Percentiles rank a stretch among this genome's conserved stretches.
Evolutionary conservation across 495 filamentous ascomycete genomes (phyloP).

Genomic region (Penicillium lividum): DNA sequence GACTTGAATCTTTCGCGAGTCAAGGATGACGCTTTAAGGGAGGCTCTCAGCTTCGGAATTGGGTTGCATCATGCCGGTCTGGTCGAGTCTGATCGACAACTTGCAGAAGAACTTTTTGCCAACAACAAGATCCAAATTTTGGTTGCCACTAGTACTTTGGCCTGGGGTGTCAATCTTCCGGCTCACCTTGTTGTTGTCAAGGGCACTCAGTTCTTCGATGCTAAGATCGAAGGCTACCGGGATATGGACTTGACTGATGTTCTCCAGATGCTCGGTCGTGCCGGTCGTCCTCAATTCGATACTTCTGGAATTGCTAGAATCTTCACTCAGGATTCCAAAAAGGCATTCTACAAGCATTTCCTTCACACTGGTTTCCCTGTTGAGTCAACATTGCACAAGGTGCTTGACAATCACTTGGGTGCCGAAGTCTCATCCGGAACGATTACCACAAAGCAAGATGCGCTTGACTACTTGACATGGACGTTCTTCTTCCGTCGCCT

Average conservation of each 20-base stretch:
- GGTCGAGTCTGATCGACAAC: slow-evolving; percentile 87
- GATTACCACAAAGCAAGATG: slow-evolving; percentile 91
- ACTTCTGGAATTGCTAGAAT: slow-evolving; percentile 92
- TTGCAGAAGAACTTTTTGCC: slow-evolving; percentile 91
- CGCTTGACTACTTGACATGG: slow-evolving; percentile 97
- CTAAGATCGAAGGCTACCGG: slow-evolving; percentile 95
- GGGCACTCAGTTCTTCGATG: slow-evolving; percentile 97
- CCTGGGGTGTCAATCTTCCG: slow-evolving; percentile 98
- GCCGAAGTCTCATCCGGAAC: slow-evolving; percentile 94
- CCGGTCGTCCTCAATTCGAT: slow-evolving; percentile 95
- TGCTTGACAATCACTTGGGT: slow-evolving; percentile 94
- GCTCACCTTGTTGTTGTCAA: slow-evolving; percentile 98
- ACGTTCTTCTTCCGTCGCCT: slow-evolving; percentile 98
- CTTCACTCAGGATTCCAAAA: slow-evolving; percentile 96
- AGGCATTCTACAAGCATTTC: slow-evolving; percentile 99
- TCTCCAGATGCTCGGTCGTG: slow-evolving; percentile 95
- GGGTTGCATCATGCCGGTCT: slow-evolving; percentile 96
- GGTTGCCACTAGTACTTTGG: slow-evolving; percentile 93
- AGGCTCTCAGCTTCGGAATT: slow-evolving; percentile 94
- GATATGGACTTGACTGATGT: slow-evolving; percentile 99
- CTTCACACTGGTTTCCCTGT: slow-evolving; percentile 97
- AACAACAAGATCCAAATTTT: slow-evolving; percentile 98
- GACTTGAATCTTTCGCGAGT: slow-evolving; percentile 78
- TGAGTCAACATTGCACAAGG: slow-evolving; percentile 93
- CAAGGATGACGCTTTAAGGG: slow-evolving; percentile 88